A percentile compares a stretch with the other conserved stretches of the same genome.
These are phyloP conservation scores for Penstemon newberryi DNA, from an alignment of 257 asterid genomes.

Conservation along the genomic window DNA sequence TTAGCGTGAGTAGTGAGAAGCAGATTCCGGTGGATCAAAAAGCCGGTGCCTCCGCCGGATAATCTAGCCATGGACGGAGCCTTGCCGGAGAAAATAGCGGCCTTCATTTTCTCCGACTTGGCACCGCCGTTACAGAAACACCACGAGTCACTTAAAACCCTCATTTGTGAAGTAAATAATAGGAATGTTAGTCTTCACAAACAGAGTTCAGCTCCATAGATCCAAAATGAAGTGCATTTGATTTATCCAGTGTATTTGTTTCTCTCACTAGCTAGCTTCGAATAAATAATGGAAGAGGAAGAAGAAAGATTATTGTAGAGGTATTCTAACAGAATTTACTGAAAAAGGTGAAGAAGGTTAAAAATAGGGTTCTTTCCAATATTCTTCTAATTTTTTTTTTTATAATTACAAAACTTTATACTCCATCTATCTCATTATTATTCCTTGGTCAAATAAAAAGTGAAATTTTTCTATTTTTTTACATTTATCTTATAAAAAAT, in stretches of 20 bases:
- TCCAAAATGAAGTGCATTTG: conserved; percentile 42
- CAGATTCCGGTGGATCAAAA: conserved; percentile 91
- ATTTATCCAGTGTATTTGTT: conserved; percentile 1
- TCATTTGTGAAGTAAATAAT: conserved; percentile 35
- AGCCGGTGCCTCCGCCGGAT: conserved; percentile 70
- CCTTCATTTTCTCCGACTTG: conserved; percentile 89
- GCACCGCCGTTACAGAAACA: conserved; percentile 97
- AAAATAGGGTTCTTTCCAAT: no score
- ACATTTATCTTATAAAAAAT: no score
- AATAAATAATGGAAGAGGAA: neutral
- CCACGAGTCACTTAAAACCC: conserved; percentile 82
- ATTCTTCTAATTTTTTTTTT: no score
- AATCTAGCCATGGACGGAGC: conserved; percentile 77
- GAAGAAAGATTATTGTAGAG: no score
- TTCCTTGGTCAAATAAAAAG: no score
- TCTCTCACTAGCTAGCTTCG: conserved; percentile 33
- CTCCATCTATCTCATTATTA: no score
- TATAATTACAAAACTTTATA: no score
- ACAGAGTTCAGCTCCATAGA: conserved; percentile 30
- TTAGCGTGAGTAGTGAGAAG: conserved; percentile 85
- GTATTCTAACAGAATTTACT: no score
- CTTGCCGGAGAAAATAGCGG: conserved; percentile 70
- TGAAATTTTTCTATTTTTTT: no score
- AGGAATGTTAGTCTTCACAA: no score
- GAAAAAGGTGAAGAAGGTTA: no score